Base-by-base conservation (phyloP, 2,329 filamentous ascomycete species). In the Pseudopithomyces chartarum region DNA sequence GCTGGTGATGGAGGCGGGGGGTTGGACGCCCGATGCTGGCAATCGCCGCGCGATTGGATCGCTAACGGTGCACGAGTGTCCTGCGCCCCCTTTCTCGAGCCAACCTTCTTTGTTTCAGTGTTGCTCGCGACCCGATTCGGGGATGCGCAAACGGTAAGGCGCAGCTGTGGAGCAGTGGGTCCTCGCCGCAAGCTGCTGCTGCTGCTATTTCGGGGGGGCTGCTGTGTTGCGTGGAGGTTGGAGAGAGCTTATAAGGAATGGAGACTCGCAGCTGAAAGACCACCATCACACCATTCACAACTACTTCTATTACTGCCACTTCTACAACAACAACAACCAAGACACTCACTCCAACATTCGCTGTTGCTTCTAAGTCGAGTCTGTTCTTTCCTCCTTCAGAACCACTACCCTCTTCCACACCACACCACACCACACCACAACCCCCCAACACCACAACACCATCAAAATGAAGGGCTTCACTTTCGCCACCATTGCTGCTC, bases 391-490 rank as follows among this genome's bases (percentile, higher is more conserved):
- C 42, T 29, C 8, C 26, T 53, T 39, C 51, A 36, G 50, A 44
- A 45, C 19, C 17, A 36, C 8, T 17, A 40, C 43, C 22, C 22
- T 29, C 26, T 29, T 29, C 26, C 8, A 4, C 26, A 29, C 8
- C 26, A n/a, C 26, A 29, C 26, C 8, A 5, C 8, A 5, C 42
- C 32, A 39, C 33, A 38, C 22, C 39, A 17, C n/a, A 40, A 44
- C 12, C 13, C 26, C 40, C 23, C 22, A 6, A 13, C 34, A 45
- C 49, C 45, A 49, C 23, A 48, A 45, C 57, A 61, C 47, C 43
- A 26, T 40, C 57, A 64, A 26, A 52, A 65, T 65, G 62, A 63
- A 61, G 60, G 43, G 49, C 43, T 61, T 56, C 54, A 51, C 60
- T 33, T 22, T 59, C 56, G 52, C 60, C 32, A 49, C 55, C 17